phyloP scores from a whole-genome alignment of 164 flowering plant genomes.

The Protea cynaroides region DNA sequence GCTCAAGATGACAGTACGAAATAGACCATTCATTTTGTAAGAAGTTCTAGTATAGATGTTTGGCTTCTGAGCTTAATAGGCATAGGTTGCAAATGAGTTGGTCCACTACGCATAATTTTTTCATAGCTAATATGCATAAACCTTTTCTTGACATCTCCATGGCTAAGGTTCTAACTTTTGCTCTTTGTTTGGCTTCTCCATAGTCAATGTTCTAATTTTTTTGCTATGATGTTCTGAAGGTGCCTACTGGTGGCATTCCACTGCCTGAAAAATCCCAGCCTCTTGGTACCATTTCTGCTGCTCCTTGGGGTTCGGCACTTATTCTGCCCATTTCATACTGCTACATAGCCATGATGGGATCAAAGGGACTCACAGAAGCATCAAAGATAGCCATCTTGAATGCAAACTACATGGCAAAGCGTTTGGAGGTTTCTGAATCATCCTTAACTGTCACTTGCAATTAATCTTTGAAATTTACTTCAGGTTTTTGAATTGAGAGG shows the following conservation, averaged over 20 bases:
- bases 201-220: slow-evolving; percentile 8
- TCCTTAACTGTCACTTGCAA: slow-evolving; percentile 7
- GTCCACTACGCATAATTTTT: neutral
- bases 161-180: slow-evolving; percentile 6
- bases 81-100: neutral
- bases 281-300: slow-evolving; percentile 89
- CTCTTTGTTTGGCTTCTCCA: neutral
- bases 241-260: slow-evolving; percentile 90
- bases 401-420: slow-evolving; percentile 99
- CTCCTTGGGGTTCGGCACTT: slow-evolving; percentile 99
- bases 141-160: neutral
- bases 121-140: neutral
- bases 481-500: neutral
- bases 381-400: slow-evolving; percentile 90
- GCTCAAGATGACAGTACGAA: neutral
- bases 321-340: slow-evolving; percentile 93
- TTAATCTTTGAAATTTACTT: neutral
- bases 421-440: slow-evolving; percentile 69
- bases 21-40: neutral
- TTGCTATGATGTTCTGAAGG: slow-evolving; percentile 34
- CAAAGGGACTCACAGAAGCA: slow-evolving; percentile 93
- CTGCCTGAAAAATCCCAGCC: slow-evolving; percentile 68
- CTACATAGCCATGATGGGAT: slow-evolving; percentile 98
- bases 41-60: neutral
- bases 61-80: neutral